Conservation (phyloP, 1,284 basidiomycete genomes). For the Vanrija humicola region DNA sequence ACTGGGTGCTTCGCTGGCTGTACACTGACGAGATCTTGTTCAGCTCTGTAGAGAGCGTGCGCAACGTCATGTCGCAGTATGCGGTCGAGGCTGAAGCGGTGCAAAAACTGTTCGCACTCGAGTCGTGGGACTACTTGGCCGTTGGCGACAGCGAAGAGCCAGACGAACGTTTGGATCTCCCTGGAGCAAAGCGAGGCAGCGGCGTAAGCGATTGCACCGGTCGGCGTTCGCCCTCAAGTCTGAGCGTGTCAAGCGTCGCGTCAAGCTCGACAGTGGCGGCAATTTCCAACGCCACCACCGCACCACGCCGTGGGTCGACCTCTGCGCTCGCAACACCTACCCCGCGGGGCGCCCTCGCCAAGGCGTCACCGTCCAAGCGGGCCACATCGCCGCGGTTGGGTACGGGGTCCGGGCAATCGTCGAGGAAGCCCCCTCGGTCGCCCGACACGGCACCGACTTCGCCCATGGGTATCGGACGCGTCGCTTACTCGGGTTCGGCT, state of each 20-base stretch:
- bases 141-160: slow-evolving; percentile 8
- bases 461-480: slow-evolving; percentile 17
- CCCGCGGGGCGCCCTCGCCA: neutral
- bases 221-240: neutral
- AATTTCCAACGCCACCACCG: too few species aligned
- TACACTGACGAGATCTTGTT: slow-evolving; percentile 61
- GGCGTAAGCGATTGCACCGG: neutral
- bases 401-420: too few species aligned
- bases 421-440: slow-evolving; percentile 1
- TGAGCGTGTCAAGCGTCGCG: neutral
- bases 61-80: slow-evolving; percentile 23
- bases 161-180: neutral
- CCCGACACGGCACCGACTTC: slow-evolving; percentile 30
- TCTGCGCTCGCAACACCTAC: neutral
- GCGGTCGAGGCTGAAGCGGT: slow-evolving; percentile 19
- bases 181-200: neutral
- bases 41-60: slow-evolving; percentile 53
- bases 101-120: slow-evolving; percentile 7
- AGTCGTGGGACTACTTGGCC: slow-evolving; percentile 13
- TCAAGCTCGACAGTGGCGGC: neutral
- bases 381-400: neutral
- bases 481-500: neutral
- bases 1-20: slow-evolving; percentile 65
- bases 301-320: neutral
- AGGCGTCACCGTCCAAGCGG: neutral